Base-by-base conservation (phyloP, 169 alveolate species). In the Babesia caballi region DNA sequence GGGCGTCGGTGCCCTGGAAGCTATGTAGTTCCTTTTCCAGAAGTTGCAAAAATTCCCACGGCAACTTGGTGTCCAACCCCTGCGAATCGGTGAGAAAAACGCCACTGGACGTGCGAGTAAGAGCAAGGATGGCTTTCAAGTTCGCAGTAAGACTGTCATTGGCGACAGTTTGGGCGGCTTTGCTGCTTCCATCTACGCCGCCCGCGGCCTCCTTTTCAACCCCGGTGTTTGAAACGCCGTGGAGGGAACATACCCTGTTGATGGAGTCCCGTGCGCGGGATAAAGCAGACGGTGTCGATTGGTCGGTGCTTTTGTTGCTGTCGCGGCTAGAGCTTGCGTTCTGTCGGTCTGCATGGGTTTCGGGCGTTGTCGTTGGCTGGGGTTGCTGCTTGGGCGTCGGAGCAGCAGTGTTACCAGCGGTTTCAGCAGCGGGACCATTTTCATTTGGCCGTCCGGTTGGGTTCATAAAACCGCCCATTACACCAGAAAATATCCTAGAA, bases 31-130 rank as follows among this genome's bases (percentile, higher is more conserved):
- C 52, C 50, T 30, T 46, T 27, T 69, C 82, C 21, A 69, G 50
- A 1, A 4, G 28, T n/a, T 59, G 44, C 69, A 69, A 25, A 28
- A 46, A 41, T 6, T n/a, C 28, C 82, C 82, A 69, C 3, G 82
- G 82, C n/a, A 69, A 38, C 52, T 44, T 47, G 23, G 68, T 27
- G n/a, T 35, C 33, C 21, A 69, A 17, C 19, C 36, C 12, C 38
- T 41, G 19, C 8, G 70, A 6, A 23, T 69, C 82, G 14, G 15
- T 30, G 41, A 69, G 33, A 49, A 35, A 32, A 1, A 53, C 32
- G 33, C 53, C 73, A 21, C 21, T 30, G 0, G 49, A 17, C 8
- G 36, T 25, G 14, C 33, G 4, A 8, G 30, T 2, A 30, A 63
- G 15, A 12, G 35, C 28, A 28, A 63, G 36, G 60, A 15, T 33